Evolutionary conservation across 768 basidiomycete species (phyloP), one percentile per base, ranked within the genome.

Genomic region (Boletus subcaerulescens): DNA sequence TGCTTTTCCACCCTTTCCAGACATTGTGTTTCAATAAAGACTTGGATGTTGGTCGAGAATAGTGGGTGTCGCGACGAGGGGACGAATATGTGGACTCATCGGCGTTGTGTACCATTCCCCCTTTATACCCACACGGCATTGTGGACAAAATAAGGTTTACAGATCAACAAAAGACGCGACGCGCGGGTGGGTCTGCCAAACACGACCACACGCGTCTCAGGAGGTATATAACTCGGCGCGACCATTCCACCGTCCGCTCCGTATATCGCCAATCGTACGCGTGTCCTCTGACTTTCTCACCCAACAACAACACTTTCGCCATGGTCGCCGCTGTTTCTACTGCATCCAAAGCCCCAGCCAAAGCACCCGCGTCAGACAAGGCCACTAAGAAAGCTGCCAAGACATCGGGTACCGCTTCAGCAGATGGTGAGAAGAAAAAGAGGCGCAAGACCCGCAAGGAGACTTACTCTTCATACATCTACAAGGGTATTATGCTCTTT

Each of bases 391-490:
- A 81, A 14, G 79, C 85, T 24, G 84, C 84, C 69, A 85, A 85
- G 74, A 83, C 77, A 33, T 69, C 78, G 5, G 72, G 82, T 5
- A 73, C 80, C 12, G 69, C 77, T 53, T 72, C 85, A 8, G 75
- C 78, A 38, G 85, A 83, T 50, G 84, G 81, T 45, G 88, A 92
- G 73, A 91, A 91, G 83, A 93, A 93, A 82, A 87, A 88, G 79
- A 78, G 87, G 64, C 87, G 86, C 76, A 95, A 94, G 81, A 71
- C 80, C 50, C 80, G 92, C 74, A 92, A 92, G 80, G 91, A 93
- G 80, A 93, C 91, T 3, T 93, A 93, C 78, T 87, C 91, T 20
- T 91, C 91, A 33, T 96, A 96, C 80, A 94, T 97, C 72, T 93
- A 92, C 81, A 93, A 93, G 76, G 89, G 90, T 89, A 5, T 3